phyloP scores from a whole-genome alignment of 73 alveolate genomes.

The Paramecium sonneborni region DNA sequence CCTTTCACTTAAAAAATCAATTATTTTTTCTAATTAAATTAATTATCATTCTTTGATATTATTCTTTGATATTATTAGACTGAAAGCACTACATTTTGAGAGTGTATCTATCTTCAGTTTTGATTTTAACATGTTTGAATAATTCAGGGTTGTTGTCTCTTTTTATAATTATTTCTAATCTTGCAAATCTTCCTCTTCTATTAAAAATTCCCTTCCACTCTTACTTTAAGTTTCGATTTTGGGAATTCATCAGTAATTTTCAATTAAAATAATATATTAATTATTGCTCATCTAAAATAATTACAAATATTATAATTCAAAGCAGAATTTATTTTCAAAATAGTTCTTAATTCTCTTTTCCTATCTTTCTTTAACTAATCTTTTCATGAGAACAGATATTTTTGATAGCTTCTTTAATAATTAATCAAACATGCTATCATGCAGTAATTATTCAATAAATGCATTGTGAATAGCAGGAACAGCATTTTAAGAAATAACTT shows the following conservation, averaged over 20 bases:
- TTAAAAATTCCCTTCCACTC: background rate
- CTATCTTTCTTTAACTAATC: too few relatives aligned
- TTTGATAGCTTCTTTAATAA: background rate
- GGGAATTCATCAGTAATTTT: background rate
- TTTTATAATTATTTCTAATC: background rate
- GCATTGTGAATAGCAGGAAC: conserved; percentile 20
- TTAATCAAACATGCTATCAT: too few relatives aligned
- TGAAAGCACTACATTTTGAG: background rate
- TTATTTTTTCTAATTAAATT: background rate
- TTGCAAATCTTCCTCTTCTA: background rate
- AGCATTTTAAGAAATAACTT: conserved; percentile 10
- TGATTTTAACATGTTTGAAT: background rate
- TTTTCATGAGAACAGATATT: background rate
- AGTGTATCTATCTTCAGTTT: background rate
- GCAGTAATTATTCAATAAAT: too few relatives aligned
- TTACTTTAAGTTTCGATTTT: background rate
- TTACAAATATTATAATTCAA: background rate
- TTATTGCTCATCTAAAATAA: background rate
- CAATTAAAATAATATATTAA: too few relatives aligned
- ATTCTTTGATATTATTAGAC: background rate
- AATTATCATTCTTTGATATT: background rate
- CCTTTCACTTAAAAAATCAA: conserved; percentile 38
- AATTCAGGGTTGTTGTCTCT: too few relatives aligned
- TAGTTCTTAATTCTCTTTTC: background rate
- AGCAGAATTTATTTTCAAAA: background rate